Evolutionary conservation across 1,284 basidiomycete genomes (phyloP).

Genomic region (Trametes pubescens): DNA sequence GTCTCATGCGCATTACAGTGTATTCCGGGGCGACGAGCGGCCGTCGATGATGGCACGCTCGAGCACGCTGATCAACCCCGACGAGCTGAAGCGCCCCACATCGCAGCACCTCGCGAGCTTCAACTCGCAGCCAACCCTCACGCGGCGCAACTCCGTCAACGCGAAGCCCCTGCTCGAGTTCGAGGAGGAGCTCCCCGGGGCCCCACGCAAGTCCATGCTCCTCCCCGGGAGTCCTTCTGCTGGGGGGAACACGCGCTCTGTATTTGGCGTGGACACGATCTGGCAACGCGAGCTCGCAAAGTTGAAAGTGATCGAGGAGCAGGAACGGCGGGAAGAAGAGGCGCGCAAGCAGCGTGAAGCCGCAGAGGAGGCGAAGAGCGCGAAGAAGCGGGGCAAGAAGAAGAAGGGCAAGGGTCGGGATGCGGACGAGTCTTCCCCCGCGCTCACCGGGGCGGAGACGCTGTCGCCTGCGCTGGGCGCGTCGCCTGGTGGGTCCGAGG

Average conservation of each 20-base stretch:
- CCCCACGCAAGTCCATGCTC: slow-evolving; percentile 28
- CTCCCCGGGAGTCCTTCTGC: slow-evolving; percentile 34
- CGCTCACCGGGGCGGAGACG: slow-evolving; percentile 6
- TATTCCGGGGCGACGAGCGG: slow-evolving; percentile 78
- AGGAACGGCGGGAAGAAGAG: slow-evolving; percentile 62
- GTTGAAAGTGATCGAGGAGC: slow-evolving; percentile 73
- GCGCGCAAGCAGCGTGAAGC: slow-evolving; percentile 53
- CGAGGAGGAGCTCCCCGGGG: slow-evolving; percentile 53
- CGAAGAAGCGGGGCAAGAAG: slow-evolving; percentile 48
- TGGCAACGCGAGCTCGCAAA: slow-evolving; percentile 84
- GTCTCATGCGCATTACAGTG: slow-evolving; percentile 47
- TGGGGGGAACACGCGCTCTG: slow-evolving; percentile 63
- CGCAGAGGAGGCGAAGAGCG: slow-evolving; percentile 50
- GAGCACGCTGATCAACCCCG: slow-evolving; percentile 78
- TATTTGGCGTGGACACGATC: slow-evolving; percentile 84
- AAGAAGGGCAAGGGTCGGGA: slow-evolving; percentile 54
- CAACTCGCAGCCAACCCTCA: slow-evolving; percentile 48
- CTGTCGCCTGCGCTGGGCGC: slow-evolving; percentile 18
- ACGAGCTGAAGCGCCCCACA: slow-evolving; percentile 58
- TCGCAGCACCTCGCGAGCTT: slow-evolving; percentile 55
- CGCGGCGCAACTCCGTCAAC: slow-evolving; percentile 57
- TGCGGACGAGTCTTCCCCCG: slow-evolving; percentile 37
- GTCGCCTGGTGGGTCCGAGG: slow-evolving; percentile 18
- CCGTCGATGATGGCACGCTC: slow-evolving; percentile 86
- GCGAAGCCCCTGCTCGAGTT: slow-evolving; percentile 69